Conservation (phyloP, 495 filamentous ascomycete species). For the Lasiosphaeria hispida region DNA sequence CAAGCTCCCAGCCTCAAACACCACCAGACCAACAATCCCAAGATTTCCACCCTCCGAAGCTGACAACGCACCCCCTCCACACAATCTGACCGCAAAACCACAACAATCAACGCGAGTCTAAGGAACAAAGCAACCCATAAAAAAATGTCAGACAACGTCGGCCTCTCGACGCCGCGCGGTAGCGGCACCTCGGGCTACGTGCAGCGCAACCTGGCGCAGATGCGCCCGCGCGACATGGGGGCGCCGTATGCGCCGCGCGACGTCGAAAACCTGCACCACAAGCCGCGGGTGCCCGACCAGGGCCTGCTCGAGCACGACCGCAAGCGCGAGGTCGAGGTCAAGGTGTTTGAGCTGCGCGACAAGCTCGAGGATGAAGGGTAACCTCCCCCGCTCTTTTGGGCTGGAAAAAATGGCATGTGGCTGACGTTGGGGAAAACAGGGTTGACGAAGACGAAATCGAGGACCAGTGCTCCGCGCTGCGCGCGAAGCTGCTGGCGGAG, state of each 20-base stretch:
- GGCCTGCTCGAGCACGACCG: slow-evolving; percentile 93
- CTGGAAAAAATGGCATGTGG: not conserved
- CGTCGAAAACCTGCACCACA: slow-evolving; percentile 58
- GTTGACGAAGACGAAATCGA: slow-evolving; percentile 82
- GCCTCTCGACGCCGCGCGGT: slow-evolving; percentile 90
- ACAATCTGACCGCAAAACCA: too few species aligned
- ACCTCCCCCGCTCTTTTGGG: not conserved
- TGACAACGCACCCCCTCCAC: too few species aligned
- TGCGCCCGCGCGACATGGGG: slow-evolving; percentile 67
- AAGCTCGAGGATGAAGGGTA: slow-evolving; percentile 84
- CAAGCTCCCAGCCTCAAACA: too few species aligned
- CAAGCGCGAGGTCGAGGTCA: slow-evolving; percentile 82
- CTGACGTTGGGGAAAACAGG: slow-evolving; percentile 34
- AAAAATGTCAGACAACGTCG: slow-evolving; percentile 96
- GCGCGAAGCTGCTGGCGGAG: slow-evolving; percentile 61
- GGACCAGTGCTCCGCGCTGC: slow-evolving; percentile 57
- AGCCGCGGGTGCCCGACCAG: slow-evolving; percentile 81
- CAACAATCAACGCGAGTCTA: not conserved
- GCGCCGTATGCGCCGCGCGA: slow-evolving; percentile 61
- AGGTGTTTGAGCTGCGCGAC: slow-evolving; percentile 88
- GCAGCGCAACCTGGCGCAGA: slow-evolving; percentile 87
- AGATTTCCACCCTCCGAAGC: too few species aligned
- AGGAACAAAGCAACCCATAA: not conserved
- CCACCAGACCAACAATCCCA: too few species aligned
- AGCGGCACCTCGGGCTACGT: slow-evolving; percentile 97